A percentile compares a stretch with the other conserved stretches of the same genome.
Evolutionary conservation across 805 yeast species (phyloP).

Genomic region (Priceomyces medius): DNA sequence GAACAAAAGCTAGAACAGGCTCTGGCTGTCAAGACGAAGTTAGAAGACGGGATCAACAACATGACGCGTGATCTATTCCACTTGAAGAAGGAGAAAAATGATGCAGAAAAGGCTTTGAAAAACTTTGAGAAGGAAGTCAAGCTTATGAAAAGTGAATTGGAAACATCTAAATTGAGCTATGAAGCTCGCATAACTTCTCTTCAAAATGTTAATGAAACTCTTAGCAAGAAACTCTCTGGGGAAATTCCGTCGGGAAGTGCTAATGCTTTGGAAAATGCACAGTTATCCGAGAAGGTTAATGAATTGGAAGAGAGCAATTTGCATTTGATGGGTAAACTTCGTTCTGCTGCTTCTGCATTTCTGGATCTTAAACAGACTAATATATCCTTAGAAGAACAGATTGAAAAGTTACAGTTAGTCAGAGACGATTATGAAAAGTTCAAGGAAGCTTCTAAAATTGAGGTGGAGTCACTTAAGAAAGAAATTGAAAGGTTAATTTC

Average conservation of each 20-base stretch:
- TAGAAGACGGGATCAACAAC: slow-evolving; percentile 86
- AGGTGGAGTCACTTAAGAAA: slow-evolving; percentile 4
- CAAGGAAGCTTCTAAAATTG: slow-evolving; percentile 1
- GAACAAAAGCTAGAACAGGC: slow-evolving; percentile 29
- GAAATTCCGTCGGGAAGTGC: slow-evolving; percentile 18
- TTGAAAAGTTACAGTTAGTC: slow-evolving; percentile 13
- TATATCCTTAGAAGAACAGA: slow-evolving; percentile 14
- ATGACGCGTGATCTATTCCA: slow-evolving; percentile 82
- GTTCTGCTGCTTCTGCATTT: slow-evolving; percentile 38
- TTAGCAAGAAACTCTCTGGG: slow-evolving; percentile 25
- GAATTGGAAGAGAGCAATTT: slow-evolving; percentile 32
- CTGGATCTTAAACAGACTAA: slow-evolving; percentile 27
- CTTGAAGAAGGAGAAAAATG: slow-evolving; percentile 58
- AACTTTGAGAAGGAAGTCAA: slow-evolving; percentile 42
- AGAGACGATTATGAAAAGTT: slow-evolving; percentile 12
- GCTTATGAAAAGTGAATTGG: slow-evolving; percentile 28
- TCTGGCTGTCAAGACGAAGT: slow-evolving; percentile 52
- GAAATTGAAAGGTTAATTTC: slow-evolving; percentile 5
- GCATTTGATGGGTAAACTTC: slow-evolving; percentile 41
- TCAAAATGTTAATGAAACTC: slow-evolving; percentile 21
- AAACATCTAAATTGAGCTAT: slow-evolving; percentile 26
- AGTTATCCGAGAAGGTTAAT: slow-evolving; percentile 20
- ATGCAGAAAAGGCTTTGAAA: slow-evolving; percentile 44
- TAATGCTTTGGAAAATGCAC: slow-evolving; percentile 18
- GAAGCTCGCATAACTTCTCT: slow-evolving; percentile 20